phyloP scores from a whole-genome alignment of 106 monocot species.

The Cymbidium sinense region DNA sequence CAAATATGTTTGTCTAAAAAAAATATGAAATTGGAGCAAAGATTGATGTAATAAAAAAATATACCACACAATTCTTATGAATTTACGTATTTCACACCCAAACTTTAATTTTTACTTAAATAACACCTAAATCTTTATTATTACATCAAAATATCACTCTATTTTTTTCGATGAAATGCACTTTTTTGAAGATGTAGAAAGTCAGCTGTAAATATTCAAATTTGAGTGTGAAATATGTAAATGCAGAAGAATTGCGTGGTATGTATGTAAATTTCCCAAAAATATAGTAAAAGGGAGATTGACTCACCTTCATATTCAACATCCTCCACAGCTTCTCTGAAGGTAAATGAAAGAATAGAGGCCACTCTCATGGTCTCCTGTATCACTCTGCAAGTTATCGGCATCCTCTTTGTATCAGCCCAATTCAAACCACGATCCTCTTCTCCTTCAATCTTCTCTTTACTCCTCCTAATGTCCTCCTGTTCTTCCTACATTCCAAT shows the following conservation, averaged over 20 bases:
- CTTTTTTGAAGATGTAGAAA: too few species aligned
- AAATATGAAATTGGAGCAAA: neutral
- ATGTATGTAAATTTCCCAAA: neutral
- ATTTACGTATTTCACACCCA: too few species aligned
- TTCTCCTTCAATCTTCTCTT: slow-evolving; percentile 10
- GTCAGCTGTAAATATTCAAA: too few species aligned
- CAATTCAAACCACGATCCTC: slow-evolving; percentile 34
- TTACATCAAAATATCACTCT: too few species aligned
- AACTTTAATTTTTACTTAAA: too few species aligned
- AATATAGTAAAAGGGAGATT: neutral
- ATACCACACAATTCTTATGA: too few species aligned
- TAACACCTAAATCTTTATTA: too few species aligned
- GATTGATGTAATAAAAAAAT: neutral
- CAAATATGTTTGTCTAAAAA: neutral
- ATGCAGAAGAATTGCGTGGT: too few species aligned
- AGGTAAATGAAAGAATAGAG: slow-evolving; percentile 87
- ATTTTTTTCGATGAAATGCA: too few species aligned
- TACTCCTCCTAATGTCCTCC: slow-evolving; percentile 35
- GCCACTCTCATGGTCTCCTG: slow-evolving; percentile 89
- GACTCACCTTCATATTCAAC: slow-evolving; percentile 74
- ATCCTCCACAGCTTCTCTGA: slow-evolving; percentile 88
- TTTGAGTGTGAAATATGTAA: too few species aligned
- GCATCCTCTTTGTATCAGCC: slow-evolving; percentile 80
- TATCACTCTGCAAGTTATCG: slow-evolving; percentile 69
- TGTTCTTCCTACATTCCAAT: slow-evolving; percentile 68